Evolutionary conservation across 1,139 yeast genomes (phyloP).

Genomic region (Martiniozyma asiatica): DNA sequence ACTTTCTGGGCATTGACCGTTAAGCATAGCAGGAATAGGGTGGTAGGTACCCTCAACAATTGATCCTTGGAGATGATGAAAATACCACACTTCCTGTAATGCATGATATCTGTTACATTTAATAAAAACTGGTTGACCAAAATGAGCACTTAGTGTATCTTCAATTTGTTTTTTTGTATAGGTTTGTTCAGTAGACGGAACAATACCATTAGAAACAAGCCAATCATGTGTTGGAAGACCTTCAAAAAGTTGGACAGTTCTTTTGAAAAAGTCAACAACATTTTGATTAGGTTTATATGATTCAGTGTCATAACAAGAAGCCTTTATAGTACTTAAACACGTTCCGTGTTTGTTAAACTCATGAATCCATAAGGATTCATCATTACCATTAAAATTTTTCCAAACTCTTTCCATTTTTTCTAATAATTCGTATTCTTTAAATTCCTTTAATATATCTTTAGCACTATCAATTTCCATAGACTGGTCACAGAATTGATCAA

Average conservation of each 20-base stretch:
- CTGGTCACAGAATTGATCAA: constrained; percentile 64
- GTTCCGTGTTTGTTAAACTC: constrained; percentile 96
- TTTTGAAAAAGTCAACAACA: constrained; percentile 67
- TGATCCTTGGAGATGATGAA: constrained; percentile 68
- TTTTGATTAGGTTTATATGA: constrained; percentile 36
- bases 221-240: constrained; percentile 62
- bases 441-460: constrained; percentile 36
- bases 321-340: constrained; percentile 70
- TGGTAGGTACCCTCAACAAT: constrained; percentile 51
- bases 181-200: constrained; percentile 42
- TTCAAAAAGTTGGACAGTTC: constrained; percentile 52
- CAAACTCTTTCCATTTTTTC: constrained; percentile 50
- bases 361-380: constrained; percentile 76
- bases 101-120: constrained; percentile 61
- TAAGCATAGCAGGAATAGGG: constrained; percentile 47
- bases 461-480: constrained; percentile 46
- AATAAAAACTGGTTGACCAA: constrained; percentile 54
- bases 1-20: constrained; percentile 51
- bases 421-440: constrained; percentile 40
- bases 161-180: constrained; percentile 57
- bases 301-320: constrained; percentile 46
- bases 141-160: constrained; percentile 47
- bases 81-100: constrained; percentile 85
- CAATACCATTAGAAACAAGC: constrained; percentile 54
- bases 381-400: constrained; percentile 71